phyloP scores from a whole-genome alignment of 2,329 filamentous ascomycete species.

The Cordyceps cateniannulata region DNA sequence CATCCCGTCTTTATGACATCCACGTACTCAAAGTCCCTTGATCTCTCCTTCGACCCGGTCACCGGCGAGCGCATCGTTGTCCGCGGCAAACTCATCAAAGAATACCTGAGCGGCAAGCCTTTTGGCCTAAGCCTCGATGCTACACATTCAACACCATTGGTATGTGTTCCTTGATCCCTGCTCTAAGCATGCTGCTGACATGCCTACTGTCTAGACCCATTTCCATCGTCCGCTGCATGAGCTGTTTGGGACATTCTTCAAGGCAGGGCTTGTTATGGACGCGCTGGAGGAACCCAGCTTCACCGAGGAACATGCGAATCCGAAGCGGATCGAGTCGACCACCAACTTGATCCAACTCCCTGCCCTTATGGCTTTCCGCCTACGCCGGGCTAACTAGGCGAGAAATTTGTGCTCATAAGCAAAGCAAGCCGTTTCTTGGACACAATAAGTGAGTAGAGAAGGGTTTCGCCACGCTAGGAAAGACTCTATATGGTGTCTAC shows the following conservation, averaged over 20 bases:
- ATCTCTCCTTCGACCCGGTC: slow-evolving; percentile 28
- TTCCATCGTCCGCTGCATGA: slow-evolving; percentile 41
- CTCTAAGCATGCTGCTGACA: not conserved
- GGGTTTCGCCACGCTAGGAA: not conserved
- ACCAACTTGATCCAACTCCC: slow-evolving; percentile 30
- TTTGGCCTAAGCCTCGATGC: slow-evolving; percentile 29
- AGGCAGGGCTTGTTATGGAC: slow-evolving; percentile 35
- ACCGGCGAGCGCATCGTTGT: slow-evolving; percentile 30
- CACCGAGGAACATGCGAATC: slow-evolving; percentile 25
- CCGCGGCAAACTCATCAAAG: slow-evolving; percentile 31
- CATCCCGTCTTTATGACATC: slow-evolving; percentile 45
- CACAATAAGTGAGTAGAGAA: not conserved
- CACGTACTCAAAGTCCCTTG: slow-evolving; percentile 31
- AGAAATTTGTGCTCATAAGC: not conserved
- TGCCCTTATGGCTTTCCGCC: slow-evolving; percentile 20
- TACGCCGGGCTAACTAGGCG: not conserved
- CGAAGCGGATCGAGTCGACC: slow-evolving; percentile 25
- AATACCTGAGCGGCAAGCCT: slow-evolving; percentile 37
- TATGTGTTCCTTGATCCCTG: slow-evolving; percentile 15
- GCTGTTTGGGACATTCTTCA: slow-evolving; percentile 37
- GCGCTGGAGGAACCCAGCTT: slow-evolving; percentile 42
- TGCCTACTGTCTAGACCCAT: slow-evolving; percentile 23
- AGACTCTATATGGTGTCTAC: not conserved
- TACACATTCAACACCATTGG: slow-evolving; percentile 29
- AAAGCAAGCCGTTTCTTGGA: not conserved